A percentile compares a stretch with the other conserved stretches of the same genome.
phyloP scores from a whole-genome alignment of 2,329 filamentous ascomycete species.

The Cordyceps javanica region DNA sequence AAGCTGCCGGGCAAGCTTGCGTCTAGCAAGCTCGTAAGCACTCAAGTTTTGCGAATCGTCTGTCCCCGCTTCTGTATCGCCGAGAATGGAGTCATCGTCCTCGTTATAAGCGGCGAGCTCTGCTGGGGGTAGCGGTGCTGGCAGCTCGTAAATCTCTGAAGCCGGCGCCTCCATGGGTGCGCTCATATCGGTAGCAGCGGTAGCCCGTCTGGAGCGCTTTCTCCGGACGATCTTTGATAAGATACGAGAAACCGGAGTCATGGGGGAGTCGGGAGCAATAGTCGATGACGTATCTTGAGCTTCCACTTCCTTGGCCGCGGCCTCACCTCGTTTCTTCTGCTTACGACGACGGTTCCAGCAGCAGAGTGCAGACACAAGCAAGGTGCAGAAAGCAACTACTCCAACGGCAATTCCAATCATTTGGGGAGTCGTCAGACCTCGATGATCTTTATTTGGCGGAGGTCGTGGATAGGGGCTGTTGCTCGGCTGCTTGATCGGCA shows the following conservation, averaged over 20 bases:
- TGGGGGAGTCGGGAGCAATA: slow-evolving; percentile 22
- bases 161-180: slow-evolving; percentile 30
- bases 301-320: slow-evolving; percentile 24
- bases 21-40: slow-evolving; percentile 44
- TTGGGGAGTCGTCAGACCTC: slow-evolving; percentile 33
- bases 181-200: slow-evolving; percentile 19
- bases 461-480: slow-evolving; percentile 43
- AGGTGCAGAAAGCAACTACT: slow-evolving; percentile 27
- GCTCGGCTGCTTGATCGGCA: slow-evolving; percentile 35
- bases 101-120: slow-evolving; percentile 41
- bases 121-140: slow-evolving; percentile 38
- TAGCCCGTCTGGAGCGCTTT: slow-evolving; percentile 24
- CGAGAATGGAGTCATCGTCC: slow-evolving; percentile 31
- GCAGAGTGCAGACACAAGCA: slow-evolving; percentile 28
- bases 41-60: slow-evolving; percentile 34
- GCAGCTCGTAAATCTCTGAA: slow-evolving; percentile 47
- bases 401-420: slow-evolving; percentile 43
- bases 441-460: slow-evolving; percentile 13
- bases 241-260: slow-evolving; percentile 21
- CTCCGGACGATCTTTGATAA: slow-evolving; percentile 37
- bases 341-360: slow-evolving; percentile 26
- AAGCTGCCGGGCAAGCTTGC: slow-evolving; percentile 46
- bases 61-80: slow-evolving; percentile 35
- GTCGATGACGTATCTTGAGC: slow-evolving; percentile 32
- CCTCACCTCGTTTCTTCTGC: slow-evolving; percentile 22